Base-by-base conservation (phyloP, 148 eudicot species). In the Persicaria maculosa region DNA sequence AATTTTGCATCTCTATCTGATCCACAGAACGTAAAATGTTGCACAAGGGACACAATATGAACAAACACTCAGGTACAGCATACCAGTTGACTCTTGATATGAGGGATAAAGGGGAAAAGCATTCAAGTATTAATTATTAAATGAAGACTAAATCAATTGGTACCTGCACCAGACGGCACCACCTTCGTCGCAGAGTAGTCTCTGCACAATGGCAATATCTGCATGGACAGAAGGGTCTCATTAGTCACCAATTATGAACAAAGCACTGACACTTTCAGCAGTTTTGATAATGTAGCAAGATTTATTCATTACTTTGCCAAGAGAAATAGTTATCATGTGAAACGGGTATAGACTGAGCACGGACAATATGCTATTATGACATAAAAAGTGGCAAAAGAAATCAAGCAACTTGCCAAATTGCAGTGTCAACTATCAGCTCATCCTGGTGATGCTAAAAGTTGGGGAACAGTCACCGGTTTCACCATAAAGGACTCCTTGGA, bases 401-500 rank as follows among this genome's bases (percentile, higher is more conserved):
- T 62, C 68, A 62, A 62, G 68, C 44, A 62, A 62, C 68, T 62
- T 62, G 44, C 68, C 68, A 31, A 62, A 62, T 43, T 44, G 25
- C 68, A n/a, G 62, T 25, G 44, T 62, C 43, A 4, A 31, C 43
- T 25, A 16, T 62, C 43, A 31, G 12, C 43, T 25, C 65, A 20
- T 59, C 65, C 65, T 59, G 14, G 65, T 57, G 62, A 57, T 19
- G 25, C 58, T n/a, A 57, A 57, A 8, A 19, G 62, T 19, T 9
- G 8, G 62, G 55, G n/a, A 52, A 52, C 55, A 57, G 62, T 19
- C 20, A 7, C 62, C 25, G 6, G 62, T 19, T 17, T 19, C 25
- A 31, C 74, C 78, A 48, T 15, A 36, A 47, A 76, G n/a, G 79
- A 25, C 59, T 84, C 76, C 68, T 44, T 72, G 64, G 68, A 44